Conservation (phyloP, 1,284 basidiomycete genomes). For the Ganoderma boninense region DNA sequence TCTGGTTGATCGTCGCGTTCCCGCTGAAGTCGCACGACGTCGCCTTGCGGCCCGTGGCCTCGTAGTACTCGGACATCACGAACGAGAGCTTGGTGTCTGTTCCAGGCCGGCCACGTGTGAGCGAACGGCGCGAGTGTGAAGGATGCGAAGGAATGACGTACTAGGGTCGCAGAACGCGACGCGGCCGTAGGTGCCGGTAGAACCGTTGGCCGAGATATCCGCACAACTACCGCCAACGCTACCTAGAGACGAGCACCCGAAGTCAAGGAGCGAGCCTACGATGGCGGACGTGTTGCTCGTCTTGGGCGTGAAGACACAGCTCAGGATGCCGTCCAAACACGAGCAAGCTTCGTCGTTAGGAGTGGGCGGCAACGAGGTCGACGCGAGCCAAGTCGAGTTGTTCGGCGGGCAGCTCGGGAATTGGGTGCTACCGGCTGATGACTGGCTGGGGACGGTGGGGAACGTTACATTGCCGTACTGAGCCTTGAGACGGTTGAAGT, state of each 20-base stretch:
- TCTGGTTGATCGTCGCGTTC: conserved; percentile 82
- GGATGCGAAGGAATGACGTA: conserved; percentile 46
- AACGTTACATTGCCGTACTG: conserved; percentile 68
- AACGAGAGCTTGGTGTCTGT: conserved; percentile 83
- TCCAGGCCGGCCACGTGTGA: conserved; percentile 19
- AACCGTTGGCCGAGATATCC: conserved; percentile 78
- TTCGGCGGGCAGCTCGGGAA: conserved; percentile 74
- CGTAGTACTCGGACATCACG: conserved; percentile 85
- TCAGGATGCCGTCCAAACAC: conserved; percentile 74
- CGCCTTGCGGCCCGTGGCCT: conserved; percentile 63
- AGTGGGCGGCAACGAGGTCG: conserved; percentile 80
- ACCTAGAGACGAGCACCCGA: conserved; percentile 77
- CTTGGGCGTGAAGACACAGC: conserved; percentile 75
- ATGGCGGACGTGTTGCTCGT: conserved; percentile 72
- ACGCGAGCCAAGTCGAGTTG: conserved; percentile 69
- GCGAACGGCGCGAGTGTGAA: background rate
- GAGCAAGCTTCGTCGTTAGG: conserved; percentile 83
- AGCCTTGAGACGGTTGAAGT: conserved; percentile 72
- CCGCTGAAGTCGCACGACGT: conserved; percentile 81
- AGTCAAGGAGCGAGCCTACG: conserved; percentile 74
- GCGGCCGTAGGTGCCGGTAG: conserved; percentile 78
- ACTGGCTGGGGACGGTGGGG: conserved; percentile 71
- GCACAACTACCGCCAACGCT: conserved; percentile 67
- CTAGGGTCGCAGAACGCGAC: conserved; percentile 81
- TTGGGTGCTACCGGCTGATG: conserved; percentile 57